Evolutionary conservation across 768 basidiomycete species (phyloP), one percentile per base, ranked within the genome.

Genomic region (Boletus eberwhitei): DNA sequence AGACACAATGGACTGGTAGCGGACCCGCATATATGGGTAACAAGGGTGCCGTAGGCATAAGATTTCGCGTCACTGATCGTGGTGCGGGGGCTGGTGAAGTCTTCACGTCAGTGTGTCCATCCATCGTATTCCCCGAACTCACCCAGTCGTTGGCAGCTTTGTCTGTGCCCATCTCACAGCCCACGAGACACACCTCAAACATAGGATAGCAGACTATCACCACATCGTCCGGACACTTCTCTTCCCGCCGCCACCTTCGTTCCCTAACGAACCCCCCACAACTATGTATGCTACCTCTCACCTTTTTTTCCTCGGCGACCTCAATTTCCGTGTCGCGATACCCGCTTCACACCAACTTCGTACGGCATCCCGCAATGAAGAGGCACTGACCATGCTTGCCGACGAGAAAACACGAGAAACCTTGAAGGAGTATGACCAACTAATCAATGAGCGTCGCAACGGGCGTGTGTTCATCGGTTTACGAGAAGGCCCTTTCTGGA

Each of bases 161-260:
- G 90, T 97, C 29, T 87, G 86, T 65, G 91, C 92, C 14, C 96
- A 99, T 75, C 78, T 99, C 54, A 90, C 93, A 4, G 87, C 96
- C 4, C 87, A 92, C 65, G 83, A 83, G 36, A 71, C 79, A 38
- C 82, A 88, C 53, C 73, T 94, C 52, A 69, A 76, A 26, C 67
- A 74, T 17, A 83, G 96, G 24, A 78, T 95, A 55, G 77, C 77
- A 6, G 89, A 98, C 73, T 97, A 88, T 71, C 74, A 82, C 47
- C 80, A 90, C 58, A 93, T 99, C 37, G 88, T 92, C 37, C 74
- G 83, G 41, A 82, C 86, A 2, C 79, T 99, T 32, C 77, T 95
- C 43, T 97, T 99, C 63, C 74, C 83, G 9, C 76, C 89, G 8
- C 53, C 77, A 2, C 69, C 75, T 35, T 67, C 71, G 3, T 70